Conservation (phyloP, 495 filamentous ascomycete species). For the Lindgomyces ingoldianus region DNA sequence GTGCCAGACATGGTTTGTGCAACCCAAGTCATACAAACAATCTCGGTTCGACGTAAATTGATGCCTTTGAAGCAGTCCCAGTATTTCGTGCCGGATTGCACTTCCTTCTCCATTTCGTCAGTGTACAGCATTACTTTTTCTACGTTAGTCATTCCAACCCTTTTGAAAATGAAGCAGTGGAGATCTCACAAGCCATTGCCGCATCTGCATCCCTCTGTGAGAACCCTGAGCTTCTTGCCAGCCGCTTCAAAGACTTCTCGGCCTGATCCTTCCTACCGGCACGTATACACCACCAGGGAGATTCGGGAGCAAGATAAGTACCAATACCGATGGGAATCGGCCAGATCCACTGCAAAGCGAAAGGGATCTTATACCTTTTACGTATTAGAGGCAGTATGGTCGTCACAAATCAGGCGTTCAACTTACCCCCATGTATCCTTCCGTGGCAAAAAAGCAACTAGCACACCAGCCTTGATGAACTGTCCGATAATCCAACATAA, state of each 20-base stretch:
- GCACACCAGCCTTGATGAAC: conserved; percentile 70
- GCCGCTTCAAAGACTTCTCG: conserved; percentile 62
- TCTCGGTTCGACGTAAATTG: conserved; percentile 68
- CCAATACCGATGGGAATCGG: conserved; percentile 62
- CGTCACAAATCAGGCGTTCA: too few relatives aligned
- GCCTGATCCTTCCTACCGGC: conserved; percentile 66
- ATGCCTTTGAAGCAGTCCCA: conserved; percentile 72
- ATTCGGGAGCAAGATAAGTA: conserved; percentile 69
- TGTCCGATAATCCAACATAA: conserved; percentile 80
- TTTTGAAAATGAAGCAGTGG: too few relatives aligned
- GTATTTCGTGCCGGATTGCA: conserved; percentile 65
- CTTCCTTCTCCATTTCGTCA: conserved; percentile 68
- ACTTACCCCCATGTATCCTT: conserved; percentile 64
- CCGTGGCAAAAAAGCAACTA: conserved; percentile 61
- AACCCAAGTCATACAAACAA: conserved; percentile 76
- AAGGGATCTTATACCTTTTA: conserved; percentile 68
- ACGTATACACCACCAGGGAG: conserved; percentile 79
- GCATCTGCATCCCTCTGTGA: conserved; percentile 67
- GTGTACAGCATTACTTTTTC: conserved; percentile 91
- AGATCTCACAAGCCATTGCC: conserved; percentile 56
- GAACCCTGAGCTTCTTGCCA: conserved; percentile 51
- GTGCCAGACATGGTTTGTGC: conserved; percentile 78
- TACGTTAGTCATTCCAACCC: too few relatives aligned
- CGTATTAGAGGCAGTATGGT: too few relatives aligned
- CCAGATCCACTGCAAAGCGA: conserved; percentile 83